phyloP scores from a whole-genome alignment of 768 basidiomycete species.

The Tulasnella sp. region DNA sequence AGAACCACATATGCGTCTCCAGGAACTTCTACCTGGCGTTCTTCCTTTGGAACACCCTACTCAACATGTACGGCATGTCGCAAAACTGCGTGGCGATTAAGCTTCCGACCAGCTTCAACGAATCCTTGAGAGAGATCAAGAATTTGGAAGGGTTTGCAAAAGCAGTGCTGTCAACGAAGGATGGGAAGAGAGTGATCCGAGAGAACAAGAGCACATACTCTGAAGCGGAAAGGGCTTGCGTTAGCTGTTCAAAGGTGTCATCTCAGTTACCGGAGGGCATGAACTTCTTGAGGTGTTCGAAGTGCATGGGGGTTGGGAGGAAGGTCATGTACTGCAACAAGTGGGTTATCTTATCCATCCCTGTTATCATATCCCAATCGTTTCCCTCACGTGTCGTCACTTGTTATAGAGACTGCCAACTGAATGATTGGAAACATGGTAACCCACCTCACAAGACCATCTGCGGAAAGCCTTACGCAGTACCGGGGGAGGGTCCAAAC shows the following conservation, averaged over 20 bases:
- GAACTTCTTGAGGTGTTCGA: not conserved
- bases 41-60: constrained; percentile 11
- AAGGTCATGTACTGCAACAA: constrained; percentile 3
- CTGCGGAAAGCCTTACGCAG: not conserved
- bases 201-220: not conserved
- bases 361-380: not conserved
- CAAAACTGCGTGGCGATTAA: not conserved
- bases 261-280: not conserved
- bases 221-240: not conserved
- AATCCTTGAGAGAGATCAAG: not conserved
- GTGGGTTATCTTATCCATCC: not conserved
- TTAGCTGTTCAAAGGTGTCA: not conserved
- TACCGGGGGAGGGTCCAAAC: not conserved
- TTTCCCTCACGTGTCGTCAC: not conserved
- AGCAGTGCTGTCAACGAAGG: not conserved
- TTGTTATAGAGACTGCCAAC: not conserved
- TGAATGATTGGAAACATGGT: not conserved
- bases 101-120: not conserved
- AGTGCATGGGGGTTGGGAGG: not conserved
- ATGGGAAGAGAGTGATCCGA: no score
- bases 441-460: not conserved
- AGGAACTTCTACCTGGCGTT: not conserved
- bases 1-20: not conserved
- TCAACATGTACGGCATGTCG: not conserved
- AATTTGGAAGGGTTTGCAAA: not conserved